Percentiles rank a stretch among this genome's conserved stretches.
These are phyloP conservation scores for Boechera retrofracta DNA, from an alignment of 345 rosid species.

Conservation along the genomic window DNA sequence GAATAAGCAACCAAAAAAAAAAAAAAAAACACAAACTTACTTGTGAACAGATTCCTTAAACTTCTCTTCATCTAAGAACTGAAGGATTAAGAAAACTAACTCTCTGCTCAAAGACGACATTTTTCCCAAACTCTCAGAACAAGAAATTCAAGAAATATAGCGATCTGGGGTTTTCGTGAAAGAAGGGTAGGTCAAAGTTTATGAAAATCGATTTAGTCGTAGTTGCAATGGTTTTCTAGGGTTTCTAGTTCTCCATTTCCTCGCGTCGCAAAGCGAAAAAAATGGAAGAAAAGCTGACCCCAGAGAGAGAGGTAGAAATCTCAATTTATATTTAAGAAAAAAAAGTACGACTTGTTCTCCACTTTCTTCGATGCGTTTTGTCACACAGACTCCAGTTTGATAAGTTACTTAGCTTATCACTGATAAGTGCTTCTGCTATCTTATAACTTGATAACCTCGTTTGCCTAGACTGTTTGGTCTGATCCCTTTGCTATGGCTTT, in stretches of 20 bases:
- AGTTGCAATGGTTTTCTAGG: conserved; percentile 45
- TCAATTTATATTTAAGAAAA: conserved; percentile 30
- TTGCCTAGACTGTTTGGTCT: conserved; percentile 26
- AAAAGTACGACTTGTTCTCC: conserved; percentile 50
- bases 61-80: conserved; percentile 65
- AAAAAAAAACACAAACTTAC: conserved; percentile 40
- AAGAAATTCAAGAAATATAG: neutral
- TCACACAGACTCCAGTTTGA: conserved; percentile 43
- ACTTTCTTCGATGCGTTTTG: conserved; percentile 53
- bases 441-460: conserved; percentile 44
- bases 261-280: conserved; percentile 37
- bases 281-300: conserved; percentile 39
- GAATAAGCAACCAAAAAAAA: neutral
- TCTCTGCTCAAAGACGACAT: conserved; percentile 78
- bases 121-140: conserved; percentile 9
- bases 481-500: conserved; percentile 25
- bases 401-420: neutral
- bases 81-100: conserved; percentile 65
- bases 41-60: conserved; percentile 60
- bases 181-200: conserved; percentile 18
- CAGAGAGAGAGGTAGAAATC: conserved; percentile 31
- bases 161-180: conserved; percentile 35
- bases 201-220: conserved; percentile 36
- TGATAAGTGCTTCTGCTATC: neutral
- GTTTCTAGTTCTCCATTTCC: conserved; percentile 39